Evolutionary conservation across 1,284 basidiomycete species (phyloP), one percentile per base, ranked within the genome.

Genomic region (Uromyces viciae-fabae): DNA sequence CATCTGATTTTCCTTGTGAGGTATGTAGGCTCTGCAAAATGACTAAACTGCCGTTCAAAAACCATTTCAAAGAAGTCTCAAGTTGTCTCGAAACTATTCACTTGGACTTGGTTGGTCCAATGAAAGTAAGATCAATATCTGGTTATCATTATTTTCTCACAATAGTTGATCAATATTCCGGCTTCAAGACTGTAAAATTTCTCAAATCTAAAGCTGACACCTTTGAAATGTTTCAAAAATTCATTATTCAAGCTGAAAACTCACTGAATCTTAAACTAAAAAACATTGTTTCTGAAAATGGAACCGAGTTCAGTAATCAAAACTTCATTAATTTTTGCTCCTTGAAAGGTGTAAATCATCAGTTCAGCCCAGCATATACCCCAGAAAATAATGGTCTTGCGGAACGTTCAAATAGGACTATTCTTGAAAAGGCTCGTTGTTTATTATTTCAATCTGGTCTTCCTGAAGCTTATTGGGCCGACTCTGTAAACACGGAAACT

Each of bases 321-420:
- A 4, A 11, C 36, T 68, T 68, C 7, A 68, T 38, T 11, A 38
- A 9, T 3, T 43, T 68, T 38, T 38, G 33, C 7, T 3, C 4
- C 7, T 14, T 17, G 3, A 31, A 42, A 17, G 36, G 64, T n/a
- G 25, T 68, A 3, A 40, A 22, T 2, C 64, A 68, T 25, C 36
- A 15, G 8, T 68, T 68, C 7, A 46, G 60, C 5, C 33, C 75
- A 22, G 25, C 58, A 1, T 15, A 77, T 22, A 49, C 75, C 25
- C 75, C 60, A 5, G 60, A 77, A 52, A 19, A 76, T 25, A 76
- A 76, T 49, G 58, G 58, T 22, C 28, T 66, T 11, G 36, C 74
- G 25, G 56, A 76, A 60, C 49, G 52, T 3, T 49, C 40, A 17
- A 75, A 75, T 58, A 7, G 38, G 15, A 66, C 28, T 1, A 64